A percentile compares a stretch with the other conserved stretches of the same genome.
Evolutionary conservation across 371 early-diverging fungal genomes (phyloP).

Genomic region (Lichtheimia hyalospora): DNA sequence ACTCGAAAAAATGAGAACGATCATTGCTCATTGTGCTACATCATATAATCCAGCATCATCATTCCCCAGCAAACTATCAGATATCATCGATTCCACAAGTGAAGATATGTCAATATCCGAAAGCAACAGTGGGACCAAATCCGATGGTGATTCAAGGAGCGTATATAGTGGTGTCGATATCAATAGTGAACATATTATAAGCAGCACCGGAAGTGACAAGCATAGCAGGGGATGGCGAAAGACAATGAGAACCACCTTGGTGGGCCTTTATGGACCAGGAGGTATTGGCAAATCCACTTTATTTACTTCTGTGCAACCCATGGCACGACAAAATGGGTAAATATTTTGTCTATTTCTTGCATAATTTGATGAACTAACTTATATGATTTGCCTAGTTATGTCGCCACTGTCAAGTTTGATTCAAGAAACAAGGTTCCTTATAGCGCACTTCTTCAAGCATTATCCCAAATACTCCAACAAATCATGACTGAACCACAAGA

Average conservation of each 20-base stretch:
- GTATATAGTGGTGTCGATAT: neutral
- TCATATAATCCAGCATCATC: conserved; percentile 19
- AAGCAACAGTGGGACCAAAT: conserved; percentile 7
- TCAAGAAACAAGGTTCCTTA: conserved; percentile 39
- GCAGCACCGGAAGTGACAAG: conserved; percentile 23
- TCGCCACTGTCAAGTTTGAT: conserved; percentile 42
- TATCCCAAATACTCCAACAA: conserved; percentile 48
- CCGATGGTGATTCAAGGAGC: conserved; percentile 11
- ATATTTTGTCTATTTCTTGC: neutral
- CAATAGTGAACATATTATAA: conserved; percentile 14
- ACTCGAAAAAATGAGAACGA: conserved; percentile 32
- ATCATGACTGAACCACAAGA: conserved; percentile 43
- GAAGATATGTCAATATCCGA: conserved; percentile 1
- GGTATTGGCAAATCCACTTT: conserved; percentile 43
- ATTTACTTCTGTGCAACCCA: conserved; percentile 32
- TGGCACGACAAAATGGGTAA: conserved; percentile 43
- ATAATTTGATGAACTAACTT: neutral
- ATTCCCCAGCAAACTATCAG: neutral
- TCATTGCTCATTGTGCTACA: conserved; percentile 33
- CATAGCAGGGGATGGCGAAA: conserved; percentile 11
- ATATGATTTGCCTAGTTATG: conserved; percentile 21
- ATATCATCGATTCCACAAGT: neutral
- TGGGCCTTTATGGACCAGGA: conserved; percentile 38
- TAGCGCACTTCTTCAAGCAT: conserved; percentile 33
- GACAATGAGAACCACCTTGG: conserved; percentile 25